A percentile compares a stretch with the other conserved stretches of the same genome.
Conservation (phyloP, 1,284 basidiomycete genomes). For the Fomitiporia mediterranea region DNA sequence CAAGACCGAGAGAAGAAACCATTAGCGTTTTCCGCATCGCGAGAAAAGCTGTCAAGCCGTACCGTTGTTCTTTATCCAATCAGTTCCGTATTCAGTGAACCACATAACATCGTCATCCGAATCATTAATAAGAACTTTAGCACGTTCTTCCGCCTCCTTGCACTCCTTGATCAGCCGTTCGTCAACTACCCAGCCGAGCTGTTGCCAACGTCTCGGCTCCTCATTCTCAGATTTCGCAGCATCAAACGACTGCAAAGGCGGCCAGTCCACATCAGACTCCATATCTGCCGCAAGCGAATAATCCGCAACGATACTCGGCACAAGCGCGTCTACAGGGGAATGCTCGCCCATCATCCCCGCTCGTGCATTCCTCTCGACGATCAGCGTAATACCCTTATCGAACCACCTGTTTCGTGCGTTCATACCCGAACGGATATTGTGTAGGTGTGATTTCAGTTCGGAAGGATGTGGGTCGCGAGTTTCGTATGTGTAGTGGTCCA, state of each 20-base stretch:
- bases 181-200: conserved; percentile 77
- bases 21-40: not conserved
- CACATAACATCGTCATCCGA: conserved; percentile 85
- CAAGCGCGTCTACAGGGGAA: conserved; percentile 86
- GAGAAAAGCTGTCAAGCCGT: conserved; percentile 27
- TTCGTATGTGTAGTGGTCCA: conserved; percentile 51
- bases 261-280: conserved; percentile 38
- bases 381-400: conserved; percentile 84
- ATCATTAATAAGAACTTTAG: conserved; percentile 62
- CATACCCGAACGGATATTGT: conserved; percentile 67
- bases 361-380: conserved; percentile 83
- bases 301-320: conserved; percentile 88
- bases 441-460: conserved; percentile 74
- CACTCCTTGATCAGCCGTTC: conserved; percentile 57
- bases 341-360: conserved; percentile 92
- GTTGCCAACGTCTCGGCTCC: conserved; percentile 46
- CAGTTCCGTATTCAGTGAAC: conserved; percentile 83
- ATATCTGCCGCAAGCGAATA: conserved; percentile 71
- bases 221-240: not conserved
- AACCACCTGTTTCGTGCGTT: conserved; percentile 86
- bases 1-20: conserved; percentile 2
- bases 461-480: conserved; percentile 30
- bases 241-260: not conserved
- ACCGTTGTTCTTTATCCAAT: conserved; percentile 88
- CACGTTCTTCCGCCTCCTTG: conserved; percentile 53